Evolutionary conservation across 1,284 basidiomycete genomes (phyloP).

Genomic region (Ceratobasidium sp.): DNA sequence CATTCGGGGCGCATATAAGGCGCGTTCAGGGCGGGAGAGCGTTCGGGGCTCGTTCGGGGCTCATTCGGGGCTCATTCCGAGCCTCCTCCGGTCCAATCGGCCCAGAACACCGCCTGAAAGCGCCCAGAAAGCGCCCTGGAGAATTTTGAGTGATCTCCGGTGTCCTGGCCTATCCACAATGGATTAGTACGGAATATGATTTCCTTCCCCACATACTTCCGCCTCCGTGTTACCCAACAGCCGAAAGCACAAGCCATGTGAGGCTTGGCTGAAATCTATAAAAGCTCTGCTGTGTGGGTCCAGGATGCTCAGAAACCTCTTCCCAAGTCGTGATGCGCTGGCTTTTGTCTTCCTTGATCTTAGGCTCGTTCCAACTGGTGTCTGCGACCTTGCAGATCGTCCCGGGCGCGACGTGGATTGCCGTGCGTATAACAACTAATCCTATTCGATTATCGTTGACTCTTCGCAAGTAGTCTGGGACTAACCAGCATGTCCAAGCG

Average conservation of each 20-base stretch:
- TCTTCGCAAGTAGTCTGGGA: constrained; percentile 30
- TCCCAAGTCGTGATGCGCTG: constrained; percentile 10
- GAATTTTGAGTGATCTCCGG: too few species aligned
- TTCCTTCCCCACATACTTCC: constrained; percentile 14
- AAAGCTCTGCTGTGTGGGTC: not conserved
- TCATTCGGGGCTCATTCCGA: too few species aligned
- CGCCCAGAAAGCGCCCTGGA: too few species aligned
- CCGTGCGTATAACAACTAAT: constrained; percentile 1
- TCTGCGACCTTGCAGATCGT: constrained; percentile 46
- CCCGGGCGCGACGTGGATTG: constrained; percentile 46
- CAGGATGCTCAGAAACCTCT: not conserved
- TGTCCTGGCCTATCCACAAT: too few species aligned
- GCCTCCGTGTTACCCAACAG: not conserved
- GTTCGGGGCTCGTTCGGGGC: too few species aligned
- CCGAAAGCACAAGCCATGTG: not conserved
- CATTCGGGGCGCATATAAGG: too few species aligned
- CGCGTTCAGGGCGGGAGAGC: too few species aligned
- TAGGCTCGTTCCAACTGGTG: constrained; percentile 18
- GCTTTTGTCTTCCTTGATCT: constrained; percentile 2
- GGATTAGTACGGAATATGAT: not conserved
- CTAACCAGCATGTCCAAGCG: too few species aligned
- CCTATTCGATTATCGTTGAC: not conserved
- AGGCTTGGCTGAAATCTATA: not conserved
- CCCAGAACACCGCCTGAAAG: too few species aligned
- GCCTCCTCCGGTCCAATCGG: too few species aligned